These are phyloP conservation scores for Boeremia lycopersici DNA, from an alignment of 2,329 filamentous ascomycete genomes.

Conservation along the genomic window DNA sequence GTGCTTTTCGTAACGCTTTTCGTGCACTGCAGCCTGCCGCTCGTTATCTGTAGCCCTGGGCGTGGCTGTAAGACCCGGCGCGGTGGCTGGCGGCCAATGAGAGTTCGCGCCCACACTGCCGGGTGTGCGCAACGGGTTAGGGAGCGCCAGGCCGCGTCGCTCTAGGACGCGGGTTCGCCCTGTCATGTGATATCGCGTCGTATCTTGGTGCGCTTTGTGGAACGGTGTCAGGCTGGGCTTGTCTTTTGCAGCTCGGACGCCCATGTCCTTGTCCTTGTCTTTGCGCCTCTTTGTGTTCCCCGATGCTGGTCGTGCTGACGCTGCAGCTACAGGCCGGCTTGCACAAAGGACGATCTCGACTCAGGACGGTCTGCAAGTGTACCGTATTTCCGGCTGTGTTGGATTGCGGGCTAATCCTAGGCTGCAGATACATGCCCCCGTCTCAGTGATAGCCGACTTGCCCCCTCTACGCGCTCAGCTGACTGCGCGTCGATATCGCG, in stretches of 20 bases:
- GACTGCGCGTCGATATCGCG: slow-evolving; percentile 12
- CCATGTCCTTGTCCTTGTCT: neutral
- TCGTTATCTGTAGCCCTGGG: slow-evolving; percentile 11
- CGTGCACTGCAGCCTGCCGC: slow-evolving; percentile 2
- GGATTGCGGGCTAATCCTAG: neutral
- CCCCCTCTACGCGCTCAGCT: neutral
- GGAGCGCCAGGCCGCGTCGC: neutral
- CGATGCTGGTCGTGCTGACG: neutral
- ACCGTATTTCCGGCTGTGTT: neutral
- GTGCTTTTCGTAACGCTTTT: slow-evolving; percentile 4
- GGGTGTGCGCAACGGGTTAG: slow-evolving; percentile 1
- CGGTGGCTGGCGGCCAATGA: neutral
- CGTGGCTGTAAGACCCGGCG: neutral
- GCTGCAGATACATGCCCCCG: neutral
- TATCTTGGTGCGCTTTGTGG: neutral
- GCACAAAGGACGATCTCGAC: neutral
- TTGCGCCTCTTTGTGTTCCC: neutral
- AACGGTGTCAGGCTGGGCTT: neutral
- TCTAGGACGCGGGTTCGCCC: slow-evolving; percentile 28
- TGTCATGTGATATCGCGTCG: slow-evolving; percentile 44
- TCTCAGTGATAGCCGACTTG: no score
- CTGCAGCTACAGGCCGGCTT: neutral
- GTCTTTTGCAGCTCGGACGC: neutral
- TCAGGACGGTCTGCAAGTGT: neutral
- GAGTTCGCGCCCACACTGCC: neutral